Evolutionary conservation across 352 stramenopile species (phyloP), one percentile per base, ranked within the genome.

Genomic region (Stramenopiles sp.): DNA sequence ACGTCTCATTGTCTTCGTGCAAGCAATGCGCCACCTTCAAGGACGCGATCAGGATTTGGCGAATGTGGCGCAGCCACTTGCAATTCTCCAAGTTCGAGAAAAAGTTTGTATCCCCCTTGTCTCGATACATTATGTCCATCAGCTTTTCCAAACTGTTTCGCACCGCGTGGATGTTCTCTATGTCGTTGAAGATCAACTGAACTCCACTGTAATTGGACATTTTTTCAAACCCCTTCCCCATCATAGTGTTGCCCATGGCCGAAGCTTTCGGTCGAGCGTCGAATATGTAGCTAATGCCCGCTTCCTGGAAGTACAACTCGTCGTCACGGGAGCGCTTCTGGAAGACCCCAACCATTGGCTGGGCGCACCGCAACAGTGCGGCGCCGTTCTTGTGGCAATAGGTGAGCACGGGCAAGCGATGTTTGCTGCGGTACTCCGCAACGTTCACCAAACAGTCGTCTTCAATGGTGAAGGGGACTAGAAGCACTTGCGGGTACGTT

Each of bases 261-360:
- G 2, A 6, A 2, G 12, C 35, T 6, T 6, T 6, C 35, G 69
- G 69, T 35, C 34, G 33, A 1, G 69, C 35, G 37, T 74, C 69
- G 34, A 68, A 34, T 68, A 74, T 6, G 69, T 68, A 53, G 4
- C 6, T 4, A 2, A 74, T 34, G 37, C 69, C 34, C 32, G 2
- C 2, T 6, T 48, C 31, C 6, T 74, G 25, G 82, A 86, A 32
- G 83, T 84, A 73, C 6, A 86, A 87, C 48, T 95, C 87, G 79
- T 98, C 94, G 25, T 89, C 85, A 2, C 82, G 76, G 75, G 87
- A 94, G 32, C 85, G 94, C 82, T 92, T 95, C 12, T 92, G 90
- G 37, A 95, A 79, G 3, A 98, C 82, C 31, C 94, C 94, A 0
- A 95, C 93, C 78, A 97, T 96, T 0, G 94, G 94, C 78, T 98